Percentiles rank a stretch among this genome's conserved stretches.
Conservation (phyloP, 257 asterid species). For the Gentiana straminea region DNA sequence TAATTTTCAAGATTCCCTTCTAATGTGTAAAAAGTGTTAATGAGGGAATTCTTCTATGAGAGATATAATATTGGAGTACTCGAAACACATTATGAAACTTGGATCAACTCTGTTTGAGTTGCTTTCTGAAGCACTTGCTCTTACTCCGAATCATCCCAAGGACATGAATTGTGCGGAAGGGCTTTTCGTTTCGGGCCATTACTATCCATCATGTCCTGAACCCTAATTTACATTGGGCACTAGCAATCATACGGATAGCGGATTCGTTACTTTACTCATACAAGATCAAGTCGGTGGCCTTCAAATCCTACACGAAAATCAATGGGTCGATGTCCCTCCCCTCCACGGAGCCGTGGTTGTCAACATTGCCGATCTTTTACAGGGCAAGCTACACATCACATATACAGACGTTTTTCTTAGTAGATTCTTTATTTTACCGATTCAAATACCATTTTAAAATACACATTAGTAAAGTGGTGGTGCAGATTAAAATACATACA, state of each 20-base stretch:
- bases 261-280: slow-evolving; percentile 31
- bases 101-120: no score
- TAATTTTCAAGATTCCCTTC: no score
- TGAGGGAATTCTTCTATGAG: not conserved
- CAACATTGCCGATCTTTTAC: slow-evolving; percentile 41
- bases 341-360: slow-evolving; percentile 35
- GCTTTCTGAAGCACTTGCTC: slow-evolving; percentile 34
- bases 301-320: slow-evolving; percentile 24
- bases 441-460: no score
- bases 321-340: slow-evolving; percentile 20
- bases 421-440: no score
- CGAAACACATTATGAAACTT: slow-evolving; percentile 1
- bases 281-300: slow-evolving; percentile 31
- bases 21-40: no score
- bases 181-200: slow-evolving; percentile 1
- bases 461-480: no score
- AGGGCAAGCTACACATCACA: slow-evolving; percentile 13
- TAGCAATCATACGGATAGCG: slow-evolving; percentile 33
- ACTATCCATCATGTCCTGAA: not conserved
- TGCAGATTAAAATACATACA: no score
- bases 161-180: slow-evolving; percentile 26
- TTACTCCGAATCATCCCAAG: slow-evolving; percentile 7
- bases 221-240: slow-evolving; percentile 19
- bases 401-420: no score
- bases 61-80: slow-evolving; percentile 19